These are phyloP conservation scores for Cunninghamia lanceolata DNA, from an alignment of 75 land plant genomes.

Conservation along the genomic window DNA sequence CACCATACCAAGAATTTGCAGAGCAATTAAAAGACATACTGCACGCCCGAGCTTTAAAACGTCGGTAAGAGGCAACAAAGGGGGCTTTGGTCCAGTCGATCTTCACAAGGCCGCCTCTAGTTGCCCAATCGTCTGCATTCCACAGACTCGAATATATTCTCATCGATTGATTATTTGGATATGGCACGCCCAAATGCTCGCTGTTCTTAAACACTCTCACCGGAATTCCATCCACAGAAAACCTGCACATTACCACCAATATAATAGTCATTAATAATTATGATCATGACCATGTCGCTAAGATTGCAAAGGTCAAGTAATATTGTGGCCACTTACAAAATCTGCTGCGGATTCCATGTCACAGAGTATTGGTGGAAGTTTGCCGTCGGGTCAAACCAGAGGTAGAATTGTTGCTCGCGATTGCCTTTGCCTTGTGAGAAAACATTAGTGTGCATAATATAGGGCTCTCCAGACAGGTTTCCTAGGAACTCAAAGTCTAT, in stretches of 20 bases:
- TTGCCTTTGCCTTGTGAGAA: slow-evolving; percentile 21
- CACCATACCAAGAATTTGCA: background rate
- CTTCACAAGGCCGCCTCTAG: slow-evolving; percentile 16
- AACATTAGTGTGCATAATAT: slow-evolving; percentile 24
- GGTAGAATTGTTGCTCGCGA: slow-evolving; percentile 21
- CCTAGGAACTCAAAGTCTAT: slow-evolving; percentile 35
- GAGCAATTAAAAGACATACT: background rate
- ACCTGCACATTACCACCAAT: slow-evolving; percentile 13
- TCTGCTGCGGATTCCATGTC: background rate
- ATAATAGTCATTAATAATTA: background rate
- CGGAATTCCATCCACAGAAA: slow-evolving; percentile 27
- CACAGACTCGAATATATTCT: slow-evolving; percentile 22
- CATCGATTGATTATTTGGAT: slow-evolving; percentile 22
- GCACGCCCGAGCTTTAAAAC: slow-evolving; percentile 45
- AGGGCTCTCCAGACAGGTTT: slow-evolving; percentile 20
- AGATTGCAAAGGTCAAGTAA: background rate
- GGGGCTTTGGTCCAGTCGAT: slow-evolving; percentile 22
- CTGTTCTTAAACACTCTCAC: slow-evolving; percentile 25
- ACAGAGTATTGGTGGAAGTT: background rate
- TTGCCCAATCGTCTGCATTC: slow-evolving; percentile 21
- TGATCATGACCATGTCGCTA: background rate
- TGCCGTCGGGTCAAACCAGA: background rate
- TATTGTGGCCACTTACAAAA: background rate
- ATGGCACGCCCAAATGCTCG: slow-evolving; percentile 40
- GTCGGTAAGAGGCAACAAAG: slow-evolving; percentile 17